Evolutionary conservation across 2,329 filamentous ascomycete species (phyloP), one percentile per base, ranked within the genome.

Genomic region (Fusarium oxysporum): DNA sequence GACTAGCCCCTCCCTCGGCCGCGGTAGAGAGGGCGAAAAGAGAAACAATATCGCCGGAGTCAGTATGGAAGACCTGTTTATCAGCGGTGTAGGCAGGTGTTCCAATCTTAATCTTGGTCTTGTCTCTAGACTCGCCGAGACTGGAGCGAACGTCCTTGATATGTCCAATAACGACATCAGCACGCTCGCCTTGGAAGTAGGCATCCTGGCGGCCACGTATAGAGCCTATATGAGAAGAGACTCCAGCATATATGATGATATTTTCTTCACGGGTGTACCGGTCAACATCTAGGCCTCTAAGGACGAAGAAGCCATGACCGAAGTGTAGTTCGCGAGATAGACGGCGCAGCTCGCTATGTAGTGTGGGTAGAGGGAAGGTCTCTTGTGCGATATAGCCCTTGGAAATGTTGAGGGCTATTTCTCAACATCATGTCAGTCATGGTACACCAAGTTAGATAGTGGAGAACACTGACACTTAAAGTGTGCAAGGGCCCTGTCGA

Each of bases 391-490:
- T 35, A 11, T 35, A 21, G 3, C 48, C 32, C 17, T 51, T 51
- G 17, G 48, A 21, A 8, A 51, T 21, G 2, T 35, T 35, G 2
- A 51, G 32, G n/a, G 48, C 48, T 51, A 21, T 17, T 33, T 17
- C 17, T 16, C 16, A 4, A 0, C 11, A 13, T 19, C 32, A 5
- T 35, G n/a, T 51, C 6, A 51, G 47, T 4, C 30, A 51, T 7
- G 2, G 16, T 8, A 14, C 16, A 19, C 8, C 1, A 19, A 8
- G 3, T 9, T 6, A 19, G 7, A 25, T 23, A 9, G 25, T 12
- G 4, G 5, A 30, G 5, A 21, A 21, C 16, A 51, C 30, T 2
- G 4, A 51, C 48, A 51, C 35, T 51, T 51, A 8, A 35, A 35
- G 8, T 51, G 11, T 13, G n/a, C 8, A 13, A 51, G 48, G 3